Base-by-base conservation (phyloP, 2,329 filamentous ascomycete species). In the Phialemonium atrogriseum region DNA sequence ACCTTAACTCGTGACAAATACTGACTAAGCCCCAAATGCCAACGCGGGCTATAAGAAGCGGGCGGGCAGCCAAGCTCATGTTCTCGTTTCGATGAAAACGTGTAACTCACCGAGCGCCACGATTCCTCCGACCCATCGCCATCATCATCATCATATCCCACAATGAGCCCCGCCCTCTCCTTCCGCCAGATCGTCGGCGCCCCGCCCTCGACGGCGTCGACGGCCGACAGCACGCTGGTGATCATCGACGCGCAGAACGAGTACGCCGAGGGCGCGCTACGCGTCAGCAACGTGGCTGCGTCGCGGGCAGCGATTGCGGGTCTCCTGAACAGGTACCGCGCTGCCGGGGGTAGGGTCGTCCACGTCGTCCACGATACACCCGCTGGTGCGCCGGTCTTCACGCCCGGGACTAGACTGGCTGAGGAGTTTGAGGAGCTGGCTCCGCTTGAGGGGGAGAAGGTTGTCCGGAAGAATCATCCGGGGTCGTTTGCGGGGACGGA, bases 171-270 rank as follows among this genome's bases (percentile, higher is more conserved):
- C 11, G 22, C 22, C 8, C 18, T 30, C 13, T 38, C 36, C 5
- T 56, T 58, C 57, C 70, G 73, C 36, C 43, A 62, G 20, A 54
- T 75, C 35, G 46, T 80, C 33, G 77, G 77, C 35, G 56, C 68
- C 10, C 48, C 60, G 8, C 64, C 66, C 15, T 73, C 70, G 10
- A 70, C 67, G 1, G 76, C 76, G 7, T 68, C 70, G 0, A 57
- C 68, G 1, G 50, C 54, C 25, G 75, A 82, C 55, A 75, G 68
- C 40, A 67, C 69, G 2, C 64, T 83, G 26, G 54, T 83, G 44
- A 80, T 83, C 52, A 76, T 82, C 47, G 77, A 83, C 48, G 78
- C 78, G 1, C 79, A 84, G 46, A 81, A 81, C 47, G 79, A 84
- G 54, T 82, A 78, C 40, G 69, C 70, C 9, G 54, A 62, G 3